Evolutionary conservation across 345 rosid species (phyloP), one percentile per base, ranked within the genome.

Genomic region (Kernera saxatilis): DNA sequence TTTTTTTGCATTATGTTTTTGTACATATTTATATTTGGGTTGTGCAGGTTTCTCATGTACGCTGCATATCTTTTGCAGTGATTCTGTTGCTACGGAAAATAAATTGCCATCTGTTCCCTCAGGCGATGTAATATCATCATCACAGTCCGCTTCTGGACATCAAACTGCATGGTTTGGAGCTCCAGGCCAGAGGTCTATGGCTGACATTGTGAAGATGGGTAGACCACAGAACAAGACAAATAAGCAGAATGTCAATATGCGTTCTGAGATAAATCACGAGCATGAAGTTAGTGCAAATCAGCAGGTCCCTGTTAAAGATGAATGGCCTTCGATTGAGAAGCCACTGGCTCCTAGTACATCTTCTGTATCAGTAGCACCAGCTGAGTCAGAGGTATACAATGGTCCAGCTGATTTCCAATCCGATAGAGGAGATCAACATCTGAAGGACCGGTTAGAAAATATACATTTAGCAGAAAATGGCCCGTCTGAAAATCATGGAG

Each of bases 181-280:
- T 61, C 84, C 96, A 8, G 97, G 98, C 60, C 93, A 95, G 78
- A 83, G 77, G 70, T 92, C 98, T 21, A 87, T 95, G 99, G 98
- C 98, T 66, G 98, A 92, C 73, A 83, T 95, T 76, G 99, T 94
- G 76, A 94, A 90, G 85, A 88, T 84, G 99, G 98, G 99, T 69
- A 84, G 83, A 86, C 97, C 96, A 17, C 90, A 84, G 37, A 80
- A 74, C 74, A 89, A 84, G 82, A 69, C 81, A 36, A 46, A 21
- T 15, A 23, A 8, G 19, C 53, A 45, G 39, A 69, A 62, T 75
- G 70, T 54, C 61, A 41, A 45, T 46, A 54, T 46, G 60, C 53
- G 18, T 21, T 56, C 84, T 70, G 89, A 81, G 22, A 60, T 71
- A 39, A 74, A 68, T 64, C 37, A 59, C 27, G 91, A 85, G 29